These are phyloP conservation scores for Linum usitatissimum DNA, from an alignment of 345 rosid genomes.

Conservation along the genomic window DNA sequence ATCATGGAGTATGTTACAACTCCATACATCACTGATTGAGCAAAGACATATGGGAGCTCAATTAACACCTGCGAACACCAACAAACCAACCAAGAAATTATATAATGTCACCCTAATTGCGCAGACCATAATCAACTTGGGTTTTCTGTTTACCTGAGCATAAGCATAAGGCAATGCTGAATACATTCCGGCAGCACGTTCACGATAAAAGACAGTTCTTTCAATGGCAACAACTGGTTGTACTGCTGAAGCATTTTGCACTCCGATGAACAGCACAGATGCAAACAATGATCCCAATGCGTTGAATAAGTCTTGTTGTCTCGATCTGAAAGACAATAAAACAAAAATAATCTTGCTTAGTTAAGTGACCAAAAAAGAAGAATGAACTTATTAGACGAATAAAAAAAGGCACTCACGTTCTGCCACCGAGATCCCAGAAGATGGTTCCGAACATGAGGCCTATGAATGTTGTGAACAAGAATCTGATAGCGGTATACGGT, in stretches of 20 bases:
- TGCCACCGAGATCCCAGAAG: neutral
- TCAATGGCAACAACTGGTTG: neutral
- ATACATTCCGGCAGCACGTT: neutral
- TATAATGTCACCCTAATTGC: too few species aligned
- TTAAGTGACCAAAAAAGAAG: too few species aligned
- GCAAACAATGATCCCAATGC: slow-evolving; percentile 1
- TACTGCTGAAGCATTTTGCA: neutral
- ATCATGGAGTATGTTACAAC: neutral
- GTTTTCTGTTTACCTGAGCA: neutral
- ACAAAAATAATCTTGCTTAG: neutral
- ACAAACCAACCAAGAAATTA: too few species aligned
- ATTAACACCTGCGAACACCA: neutral
- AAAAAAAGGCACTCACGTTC: neutral
- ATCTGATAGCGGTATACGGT: neutral
- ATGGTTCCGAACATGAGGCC: slow-evolving; percentile 1
- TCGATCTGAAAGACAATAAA: neutral
- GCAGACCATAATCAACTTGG: too few species aligned
- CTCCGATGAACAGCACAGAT: neutral
- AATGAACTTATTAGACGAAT: neutral
- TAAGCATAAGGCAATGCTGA: too few species aligned
- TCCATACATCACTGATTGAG: neutral
- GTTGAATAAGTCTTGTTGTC: neutral
- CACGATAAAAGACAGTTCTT: slow-evolving; percentile 1
- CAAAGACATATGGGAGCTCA: neutral
- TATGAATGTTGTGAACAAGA: neutral